Conservation (phyloP, 768 basidiomycete species). For the Mycena galopus region DNA sequence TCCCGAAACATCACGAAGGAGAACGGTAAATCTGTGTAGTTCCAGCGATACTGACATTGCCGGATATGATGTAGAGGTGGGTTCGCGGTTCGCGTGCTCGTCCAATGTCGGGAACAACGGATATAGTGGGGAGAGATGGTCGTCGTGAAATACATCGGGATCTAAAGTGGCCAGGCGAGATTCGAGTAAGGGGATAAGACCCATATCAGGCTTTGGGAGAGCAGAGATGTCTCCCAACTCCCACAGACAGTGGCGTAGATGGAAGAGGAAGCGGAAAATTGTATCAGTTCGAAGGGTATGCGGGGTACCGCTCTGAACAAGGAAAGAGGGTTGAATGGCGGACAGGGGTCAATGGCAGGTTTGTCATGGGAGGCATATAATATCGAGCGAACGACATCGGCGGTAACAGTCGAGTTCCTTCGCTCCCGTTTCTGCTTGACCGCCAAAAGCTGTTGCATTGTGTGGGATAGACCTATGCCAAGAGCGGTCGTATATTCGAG, state of each 20-base stretch:
- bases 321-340: slow-evolving; percentile 85
- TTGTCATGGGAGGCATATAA: slow-evolving; percentile 64
- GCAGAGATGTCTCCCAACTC: slow-evolving; percentile 44
- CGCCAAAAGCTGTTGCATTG: slow-evolving; percentile 39
- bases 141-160: slow-evolving; percentile 54
- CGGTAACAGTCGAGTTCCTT: slow-evolving; percentile 48
- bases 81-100: slow-evolving; percentile 7
- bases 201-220: slow-evolving; percentile 35
- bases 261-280: slow-evolving; percentile 82
- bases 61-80: slow-evolving; percentile 20
- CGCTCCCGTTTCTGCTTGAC: slow-evolving; percentile 46
- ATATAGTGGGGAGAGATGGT: slow-evolving; percentile 47
- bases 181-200: slow-evolving; percentile 52
- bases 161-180: slow-evolving; percentile 58
- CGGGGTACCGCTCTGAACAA: slow-evolving; percentile 82
- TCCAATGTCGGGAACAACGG: slow-evolving; percentile 43
- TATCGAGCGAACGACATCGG: slow-evolving; percentile 60
- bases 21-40: slow-evolving; percentile 44
- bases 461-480: slow-evolving; percentile 45
- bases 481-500: slow-evolving; percentile 57
- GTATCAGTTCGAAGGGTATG: slow-evolving; percentile 75
- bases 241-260: slow-evolving; percentile 78
- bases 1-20: slow-evolving; percentile 51
- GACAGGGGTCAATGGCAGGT: slow-evolving; percentile 78
- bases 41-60: slow-evolving; percentile 40